These are phyloP conservation scores for Starmerella bombi DNA, from an alignment of 805 yeast species.

Conservation along the genomic window DNA sequence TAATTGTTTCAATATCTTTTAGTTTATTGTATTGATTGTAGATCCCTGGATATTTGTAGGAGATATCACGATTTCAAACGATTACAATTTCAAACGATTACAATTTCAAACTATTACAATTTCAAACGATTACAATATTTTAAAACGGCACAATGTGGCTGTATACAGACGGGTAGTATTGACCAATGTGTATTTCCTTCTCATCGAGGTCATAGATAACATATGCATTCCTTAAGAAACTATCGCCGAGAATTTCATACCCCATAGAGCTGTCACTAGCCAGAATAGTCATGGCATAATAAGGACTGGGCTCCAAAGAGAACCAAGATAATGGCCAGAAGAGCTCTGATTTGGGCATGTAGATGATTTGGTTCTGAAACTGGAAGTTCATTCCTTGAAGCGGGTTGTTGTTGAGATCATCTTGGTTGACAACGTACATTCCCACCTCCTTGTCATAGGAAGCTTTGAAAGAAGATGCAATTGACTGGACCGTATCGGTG, in stretches of 20 bases:
- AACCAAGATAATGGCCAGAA: slow-evolving; percentile 26
- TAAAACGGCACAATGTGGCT: slow-evolving; percentile 14
- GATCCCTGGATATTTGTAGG: too few relatives aligned
- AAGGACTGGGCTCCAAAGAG: slow-evolving; percentile 18
- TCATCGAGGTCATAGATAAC: slow-evolving; percentile 46
- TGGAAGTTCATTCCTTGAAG: slow-evolving; percentile 31
- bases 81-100: too few relatives aligned
- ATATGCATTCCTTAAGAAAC: slow-evolving; percentile 43
- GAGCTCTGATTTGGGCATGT: slow-evolving; percentile 33
- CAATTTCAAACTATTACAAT: too few relatives aligned
- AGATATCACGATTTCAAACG: too few relatives aligned
- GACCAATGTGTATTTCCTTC: slow-evolving; percentile 36
- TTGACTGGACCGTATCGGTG: slow-evolving; percentile 21
- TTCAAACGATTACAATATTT: too few relatives aligned
- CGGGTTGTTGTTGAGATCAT: slow-evolving; percentile 13
- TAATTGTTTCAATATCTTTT: too few relatives aligned
- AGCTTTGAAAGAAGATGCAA: slow-evolving; percentile 32
- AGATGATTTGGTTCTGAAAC: slow-evolving; percentile 40
- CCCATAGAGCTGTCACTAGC: slow-evolving; percentile 23
- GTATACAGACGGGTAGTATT: slow-evolving; percentile 11
- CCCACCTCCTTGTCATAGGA: slow-evolving; percentile 30
- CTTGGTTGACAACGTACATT: slow-evolving; percentile 33
- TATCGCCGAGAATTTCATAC: slow-evolving; percentile 41
- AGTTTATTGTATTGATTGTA: too few relatives aligned
- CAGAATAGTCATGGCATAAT: slow-evolving; percentile 24